phyloP scores from a whole-genome alignment of 2,329 filamentous ascomycete genomes.

The Diaporthe velutina region DNA sequence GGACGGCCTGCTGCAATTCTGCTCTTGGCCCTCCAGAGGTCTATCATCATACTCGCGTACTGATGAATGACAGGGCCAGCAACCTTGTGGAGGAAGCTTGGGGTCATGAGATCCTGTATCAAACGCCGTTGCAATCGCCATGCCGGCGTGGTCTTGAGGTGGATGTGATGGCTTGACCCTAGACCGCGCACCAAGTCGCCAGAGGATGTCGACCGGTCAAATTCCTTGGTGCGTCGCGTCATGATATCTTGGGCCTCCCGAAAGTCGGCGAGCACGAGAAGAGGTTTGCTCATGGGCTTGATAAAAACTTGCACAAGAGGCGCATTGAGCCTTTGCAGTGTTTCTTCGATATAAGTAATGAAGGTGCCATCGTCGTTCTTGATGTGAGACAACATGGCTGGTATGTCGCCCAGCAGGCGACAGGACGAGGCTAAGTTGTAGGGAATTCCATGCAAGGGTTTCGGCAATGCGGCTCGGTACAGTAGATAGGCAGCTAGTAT shows the following conservation, averaged over 20 bases:
- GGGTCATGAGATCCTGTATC: slow-evolving; percentile 27
- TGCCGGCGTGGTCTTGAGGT: background rate
- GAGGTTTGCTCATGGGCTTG: slow-evolving; percentile 60
- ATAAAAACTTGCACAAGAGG: slow-evolving; percentile 45
- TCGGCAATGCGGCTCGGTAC: too few species aligned
- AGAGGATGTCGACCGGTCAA: background rate
- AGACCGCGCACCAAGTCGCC: background rate
- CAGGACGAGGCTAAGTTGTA: too few species aligned
- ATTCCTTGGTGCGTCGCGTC: slow-evolving; percentile 37
- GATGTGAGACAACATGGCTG: too few species aligned
- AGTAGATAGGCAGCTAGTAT: too few species aligned
- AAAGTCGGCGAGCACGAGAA: slow-evolving; percentile 44
- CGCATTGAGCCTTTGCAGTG: background rate
- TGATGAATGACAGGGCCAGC: background rate
- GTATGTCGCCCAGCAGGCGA: too few species aligned
- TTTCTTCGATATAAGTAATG: too few species aligned
- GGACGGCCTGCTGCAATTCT: slow-evolving; percentile 34
- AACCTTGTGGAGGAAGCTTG: slow-evolving; percentile 7
- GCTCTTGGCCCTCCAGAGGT: slow-evolving; percentile 40
- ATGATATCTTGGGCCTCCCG: slow-evolving; percentile 41
- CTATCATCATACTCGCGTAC: slow-evolving; percentile 38
- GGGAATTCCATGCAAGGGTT: too few species aligned
- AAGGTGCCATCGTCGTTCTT: too few species aligned
- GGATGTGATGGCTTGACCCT: background rate
- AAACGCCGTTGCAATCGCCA: background rate